Conservation (phyloP, 225 moss, liverwort and hornwort species). For the Straminergon stramineum region DNA sequence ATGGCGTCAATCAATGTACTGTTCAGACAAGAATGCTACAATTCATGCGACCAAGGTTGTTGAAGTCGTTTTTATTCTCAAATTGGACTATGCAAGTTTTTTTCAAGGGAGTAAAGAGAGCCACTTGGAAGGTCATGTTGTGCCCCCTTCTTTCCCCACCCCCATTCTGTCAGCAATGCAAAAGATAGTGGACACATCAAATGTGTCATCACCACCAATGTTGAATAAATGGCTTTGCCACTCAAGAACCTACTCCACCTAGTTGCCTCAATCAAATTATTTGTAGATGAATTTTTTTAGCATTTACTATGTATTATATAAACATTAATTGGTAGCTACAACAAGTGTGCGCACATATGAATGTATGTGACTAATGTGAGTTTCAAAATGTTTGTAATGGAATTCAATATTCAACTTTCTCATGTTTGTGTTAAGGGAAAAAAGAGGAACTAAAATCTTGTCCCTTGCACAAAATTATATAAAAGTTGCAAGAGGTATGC, state of each 20-base stretch:
- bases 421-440: neutral
- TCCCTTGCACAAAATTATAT: neutral
- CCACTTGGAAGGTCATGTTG: neutral
- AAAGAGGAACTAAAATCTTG: neutral
- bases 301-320: neutral
- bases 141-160: fast-evolving
- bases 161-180: fast-evolving
- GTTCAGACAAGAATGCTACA: neutral
- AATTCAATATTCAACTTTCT: neutral
- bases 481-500: too few relatives aligned
- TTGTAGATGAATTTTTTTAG: neutral
- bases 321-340: neutral
- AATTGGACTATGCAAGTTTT: neutral
- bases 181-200: neutral
- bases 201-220: neutral
- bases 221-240: neutral
- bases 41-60: fast-evolving
- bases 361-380: neutral
- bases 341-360: fast-evolving
- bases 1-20: neutral
- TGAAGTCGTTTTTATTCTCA: neutral
- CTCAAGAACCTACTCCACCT: fast-evolving
- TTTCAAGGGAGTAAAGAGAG: fast-evolving
- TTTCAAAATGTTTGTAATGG: neutral
- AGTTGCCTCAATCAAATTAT: too few relatives aligned